These are phyloP conservation scores for Tricholomella constricta DNA, from an alignment of 768 basidiomycete species.

Conservation along the genomic window DNA sequence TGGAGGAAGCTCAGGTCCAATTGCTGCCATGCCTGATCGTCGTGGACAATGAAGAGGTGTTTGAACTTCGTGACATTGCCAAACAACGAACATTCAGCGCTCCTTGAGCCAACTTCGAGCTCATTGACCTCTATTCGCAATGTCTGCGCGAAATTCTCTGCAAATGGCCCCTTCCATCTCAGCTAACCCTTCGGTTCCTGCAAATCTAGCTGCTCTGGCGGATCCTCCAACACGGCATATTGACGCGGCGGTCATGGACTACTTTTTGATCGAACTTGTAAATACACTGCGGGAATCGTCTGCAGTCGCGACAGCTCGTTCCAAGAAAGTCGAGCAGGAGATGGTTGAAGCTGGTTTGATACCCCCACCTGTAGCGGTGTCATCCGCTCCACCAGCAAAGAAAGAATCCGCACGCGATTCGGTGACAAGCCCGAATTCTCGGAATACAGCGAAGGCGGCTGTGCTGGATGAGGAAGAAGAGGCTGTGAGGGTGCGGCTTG, in stretches of 20 bases:
- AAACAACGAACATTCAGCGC: no score
- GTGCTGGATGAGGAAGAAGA: conserved; percentile 72
- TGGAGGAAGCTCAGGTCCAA: conserved; percentile 60
- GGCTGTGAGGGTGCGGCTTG: conserved; percentile 65
- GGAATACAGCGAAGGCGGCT: conserved; percentile 34
- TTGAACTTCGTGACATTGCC: conserved; percentile 7
- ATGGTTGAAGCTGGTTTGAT: conserved; percentile 81
- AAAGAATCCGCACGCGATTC: conserved; percentile 47
- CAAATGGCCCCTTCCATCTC: conserved; percentile 28
- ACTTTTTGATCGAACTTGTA: conserved; percentile 83
- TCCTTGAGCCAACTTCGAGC: no score
- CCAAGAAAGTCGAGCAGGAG: conserved; percentile 71
- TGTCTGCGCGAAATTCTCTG: conserved; percentile 36
- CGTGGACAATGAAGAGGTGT: conserved; percentile 5
- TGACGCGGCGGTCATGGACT: conserved; percentile 76
- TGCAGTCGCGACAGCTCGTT: conserved; percentile 65
- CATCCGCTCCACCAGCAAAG: conserved; percentile 41
- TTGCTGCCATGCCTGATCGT: conserved; percentile 41
- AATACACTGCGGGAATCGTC: conserved; percentile 75
- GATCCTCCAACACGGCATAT: conserved; percentile 64
- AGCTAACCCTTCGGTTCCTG: conserved; percentile 23
- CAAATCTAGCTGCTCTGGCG: conserved; percentile 53
- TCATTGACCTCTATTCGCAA: conserved; percentile 10
- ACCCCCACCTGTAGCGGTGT: conserved; percentile 45
- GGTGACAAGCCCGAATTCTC: conserved; percentile 42